Conservation (phyloP, 2,329 filamentous ascomycete genomes). For the Gaeumannomyces tritici region DNA sequence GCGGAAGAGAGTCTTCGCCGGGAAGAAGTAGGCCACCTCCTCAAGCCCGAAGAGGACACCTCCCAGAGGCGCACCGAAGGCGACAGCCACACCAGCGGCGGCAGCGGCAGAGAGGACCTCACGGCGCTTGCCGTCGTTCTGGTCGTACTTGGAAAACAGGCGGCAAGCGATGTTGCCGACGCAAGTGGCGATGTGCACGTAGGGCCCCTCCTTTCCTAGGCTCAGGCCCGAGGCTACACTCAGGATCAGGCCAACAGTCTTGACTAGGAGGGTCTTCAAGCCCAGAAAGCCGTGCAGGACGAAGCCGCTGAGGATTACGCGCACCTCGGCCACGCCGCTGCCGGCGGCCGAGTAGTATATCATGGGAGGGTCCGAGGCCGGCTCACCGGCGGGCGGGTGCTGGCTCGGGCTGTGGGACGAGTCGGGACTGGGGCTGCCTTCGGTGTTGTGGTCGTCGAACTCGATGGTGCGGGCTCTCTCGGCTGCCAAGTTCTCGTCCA, state of each 20-base stretch:
- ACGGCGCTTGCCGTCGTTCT: conserved; percentile 87
- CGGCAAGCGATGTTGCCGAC: conserved; percentile 93
- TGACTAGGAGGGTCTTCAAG: conserved; percentile 75
- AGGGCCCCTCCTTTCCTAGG: conserved; percentile 88
- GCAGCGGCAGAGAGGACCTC: conserved; percentile 91
- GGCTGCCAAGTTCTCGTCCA: conserved; percentile 88
- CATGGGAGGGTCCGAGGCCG: conserved; percentile 52
- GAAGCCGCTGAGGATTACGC: conserved; percentile 95
- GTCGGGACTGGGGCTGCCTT: conserved; percentile 8
- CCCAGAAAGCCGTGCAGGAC: conserved; percentile 94
- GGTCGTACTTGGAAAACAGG: conserved; percentile 87
- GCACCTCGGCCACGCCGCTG: conserved; percentile 92
- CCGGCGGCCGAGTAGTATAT: conserved; percentile 93
- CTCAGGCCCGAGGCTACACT: conserved; percentile 90
- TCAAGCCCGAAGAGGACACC: conserved; percentile 90
- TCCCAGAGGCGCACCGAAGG: conserved; percentile 80
- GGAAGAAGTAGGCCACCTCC: conserved; percentile 96
- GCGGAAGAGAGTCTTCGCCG: conserved; percentile 90
- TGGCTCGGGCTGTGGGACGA: conserved; percentile 21
- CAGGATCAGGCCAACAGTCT: conserved; percentile 72
- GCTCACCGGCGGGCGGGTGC: conserved; percentile 26
- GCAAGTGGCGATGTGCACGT: conserved; percentile 94
- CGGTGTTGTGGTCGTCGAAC: conserved; percentile 26
- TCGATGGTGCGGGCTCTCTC: conserved; percentile 29
- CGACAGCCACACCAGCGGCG: conserved; percentile 84